These are phyloP conservation scores for Plantago major DNA, from an alignment of 257 asterid genomes.

Conservation along the genomic window DNA sequence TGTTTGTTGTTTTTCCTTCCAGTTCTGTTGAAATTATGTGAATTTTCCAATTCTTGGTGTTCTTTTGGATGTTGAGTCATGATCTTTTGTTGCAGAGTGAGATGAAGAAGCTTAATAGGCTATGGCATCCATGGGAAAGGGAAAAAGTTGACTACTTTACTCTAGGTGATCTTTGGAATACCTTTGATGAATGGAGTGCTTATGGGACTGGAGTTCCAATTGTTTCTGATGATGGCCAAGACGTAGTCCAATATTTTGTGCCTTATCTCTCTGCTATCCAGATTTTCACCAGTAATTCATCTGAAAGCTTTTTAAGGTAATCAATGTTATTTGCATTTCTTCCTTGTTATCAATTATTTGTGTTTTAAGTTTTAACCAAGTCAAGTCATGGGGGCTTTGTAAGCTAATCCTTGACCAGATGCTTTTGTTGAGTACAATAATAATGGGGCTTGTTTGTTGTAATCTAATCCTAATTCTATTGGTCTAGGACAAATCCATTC, in stretches of 20 bases:
- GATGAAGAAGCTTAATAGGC: conserved; percentile 70
- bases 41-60: too few species aligned
- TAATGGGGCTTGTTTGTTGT: not conserved
- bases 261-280: conserved; percentile 97
- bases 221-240: conserved; percentile 56
- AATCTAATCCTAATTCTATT: conserved; percentile 4
- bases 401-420: not conserved
- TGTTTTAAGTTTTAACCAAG: not conserved
- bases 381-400: not conserved
- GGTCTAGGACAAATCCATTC: conserved; percentile 1
- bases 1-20: too few species aligned
- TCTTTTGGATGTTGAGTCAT: too few species aligned
- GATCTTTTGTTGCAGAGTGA: conserved; percentile 45
- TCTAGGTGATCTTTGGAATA: conserved; percentile 81
- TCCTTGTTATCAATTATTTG: not conserved
- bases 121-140: conserved; percentile 96
- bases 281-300: conserved; percentile 77
- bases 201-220: conserved; percentile 92
- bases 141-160: conserved; percentile 79
- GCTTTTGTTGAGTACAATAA: not conserved
- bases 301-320: conserved; percentile 67
- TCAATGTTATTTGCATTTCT: not conserved
- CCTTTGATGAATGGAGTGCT: conserved; percentile 90
- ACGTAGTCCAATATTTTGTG: conserved; percentile 70
- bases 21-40: too few species aligned